phyloP scores from a whole-genome alignment of 2,329 filamentous ascomycete species.

The Arthroderma sp. region DNA sequence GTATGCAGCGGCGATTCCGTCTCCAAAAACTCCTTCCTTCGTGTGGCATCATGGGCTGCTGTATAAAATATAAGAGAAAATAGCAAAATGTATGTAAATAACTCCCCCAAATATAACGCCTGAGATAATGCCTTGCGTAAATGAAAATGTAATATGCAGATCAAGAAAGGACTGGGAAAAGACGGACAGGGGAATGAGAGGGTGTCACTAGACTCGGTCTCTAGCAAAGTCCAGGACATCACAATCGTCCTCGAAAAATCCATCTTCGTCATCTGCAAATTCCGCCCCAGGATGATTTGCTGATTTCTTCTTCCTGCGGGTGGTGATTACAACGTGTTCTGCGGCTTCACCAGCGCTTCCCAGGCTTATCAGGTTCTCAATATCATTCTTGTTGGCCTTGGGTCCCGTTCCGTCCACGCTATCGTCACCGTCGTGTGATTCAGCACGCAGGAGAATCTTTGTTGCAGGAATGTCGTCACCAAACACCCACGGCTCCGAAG shows the following conservation, averaged over 20 bases:
- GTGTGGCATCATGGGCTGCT: no score
- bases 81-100: no score
- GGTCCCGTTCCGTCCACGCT: conserved; percentile 23
- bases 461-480: conserved; percentile 36
- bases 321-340: conserved; percentile 72
- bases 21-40: no score
- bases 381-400: conserved; percentile 20
- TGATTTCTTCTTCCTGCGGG: conserved; percentile 48
- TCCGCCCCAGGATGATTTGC: conserved; percentile 28
- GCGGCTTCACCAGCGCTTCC: conserved; percentile 43
- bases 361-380: conserved; percentile 39
- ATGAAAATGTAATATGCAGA: no score
- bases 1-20: no score
- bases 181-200: no score
- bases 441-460: conserved; percentile 34
- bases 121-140: no score
- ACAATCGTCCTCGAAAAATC: conserved; percentile 85
- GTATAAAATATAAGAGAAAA: no score
- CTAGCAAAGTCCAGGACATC: conserved; percentile 78
- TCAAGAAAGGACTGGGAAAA: no score
- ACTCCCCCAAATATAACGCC: no score
- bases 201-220: conserved; percentile 34
- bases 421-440: conserved; percentile 26
- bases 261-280: conserved; percentile 42
- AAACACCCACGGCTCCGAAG: conserved; percentile 38